Evolutionary conservation across 1,284 basidiomycete genomes (phyloP), one percentile per base, ranked within the genome.

Genomic region (Grifola frondosa): DNA sequence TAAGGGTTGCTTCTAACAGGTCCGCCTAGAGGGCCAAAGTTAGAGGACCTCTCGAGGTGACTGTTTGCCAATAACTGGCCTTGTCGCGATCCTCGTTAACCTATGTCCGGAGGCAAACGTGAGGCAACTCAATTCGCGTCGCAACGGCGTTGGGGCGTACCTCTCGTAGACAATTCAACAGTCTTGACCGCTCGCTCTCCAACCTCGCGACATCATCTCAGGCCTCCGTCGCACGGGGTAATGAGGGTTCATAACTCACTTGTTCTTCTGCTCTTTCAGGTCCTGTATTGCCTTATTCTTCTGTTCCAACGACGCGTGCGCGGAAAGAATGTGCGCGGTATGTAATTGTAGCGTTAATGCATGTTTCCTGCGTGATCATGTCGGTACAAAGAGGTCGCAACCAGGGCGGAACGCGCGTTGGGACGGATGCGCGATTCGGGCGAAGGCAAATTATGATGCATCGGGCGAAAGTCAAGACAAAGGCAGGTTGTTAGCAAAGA

Each of bases 241-340:
- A 28, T 30, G 13, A 30, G n/a, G 37, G 29, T 20, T n/a, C 26
- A 30, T 20, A n/a, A 68, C 74, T 38, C 57, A 87, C 85, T 84
- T 83, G 63, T 88, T 88, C 64, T 83, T 84, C 66, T 90, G 86
- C 62, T 88, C 86, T 46, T 78, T 79, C 38, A 90, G 67, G 58
- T 90, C 87, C 63, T 89, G 84, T 23, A 90, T 78, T 4, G 81
- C 75, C 51, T 80, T 85, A 53, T 75, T 76, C 62, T 87, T 89
- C 59, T 83, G 76, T 46, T 89, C 85, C 5, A 90, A 68, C 26
- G 80, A 75, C 4, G 84, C 78, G 58, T 90, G 86, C 6, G 87
- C 84, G 11, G 87, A 88, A 3, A 90, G 68, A 31, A 90, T 88
- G 58, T 90, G 86, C n/a, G 88, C 87, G 8, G 88, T 90, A 53